These are phyloP conservation scores for Kwoniella sp. DNA, from an alignment of 768 basidiomycete species.

Conservation along the genomic window DNA sequence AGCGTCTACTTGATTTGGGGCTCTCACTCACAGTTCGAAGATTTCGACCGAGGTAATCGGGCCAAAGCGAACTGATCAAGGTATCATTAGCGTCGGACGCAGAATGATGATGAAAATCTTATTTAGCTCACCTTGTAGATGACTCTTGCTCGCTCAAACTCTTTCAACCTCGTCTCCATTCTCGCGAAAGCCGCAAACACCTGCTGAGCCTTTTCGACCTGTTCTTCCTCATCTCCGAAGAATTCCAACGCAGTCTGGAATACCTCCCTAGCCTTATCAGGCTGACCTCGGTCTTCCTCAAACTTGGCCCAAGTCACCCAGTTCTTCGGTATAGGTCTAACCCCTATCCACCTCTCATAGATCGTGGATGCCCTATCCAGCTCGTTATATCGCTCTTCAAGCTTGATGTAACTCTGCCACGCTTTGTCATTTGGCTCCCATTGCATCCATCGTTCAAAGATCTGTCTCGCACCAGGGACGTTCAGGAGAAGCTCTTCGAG, in stretches of 20 bases:
- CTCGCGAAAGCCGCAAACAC: constrained; percentile 91
- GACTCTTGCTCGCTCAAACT: constrained; percentile 92
- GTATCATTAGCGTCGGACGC: too few relatives aligned
- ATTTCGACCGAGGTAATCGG: constrained; percentile 88
- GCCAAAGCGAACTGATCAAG: constrained; percentile 83
- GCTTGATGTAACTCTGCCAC: constrained; percentile 99
- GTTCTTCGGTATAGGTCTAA: constrained; percentile 66
- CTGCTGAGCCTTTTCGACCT: constrained; percentile 84
- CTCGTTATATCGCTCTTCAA: constrained; percentile 91
- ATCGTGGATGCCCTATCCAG: constrained; percentile 86
- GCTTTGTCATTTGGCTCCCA: constrained; percentile 99
- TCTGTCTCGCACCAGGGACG: constrained; percentile 91
- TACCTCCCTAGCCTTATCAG: constrained; percentile 78
- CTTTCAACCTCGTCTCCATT: constrained; percentile 95
- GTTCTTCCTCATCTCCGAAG: constrained; percentile 79
- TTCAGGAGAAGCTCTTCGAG: constrained; percentile 96
- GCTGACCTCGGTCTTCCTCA: constrained; percentile 63
- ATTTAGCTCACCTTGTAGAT: constrained; percentile 81
- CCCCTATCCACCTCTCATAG: constrained; percentile 67
- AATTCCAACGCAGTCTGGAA: constrained; percentile 89
- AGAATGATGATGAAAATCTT: not conserved
- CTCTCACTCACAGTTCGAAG: constrained; percentile 58
- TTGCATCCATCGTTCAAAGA: constrained; percentile 99
- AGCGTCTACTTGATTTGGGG: not conserved
- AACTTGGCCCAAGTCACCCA: constrained; percentile 71